Evolutionary conservation across 768 basidiomycete genomes (phyloP).

Genomic region (Mycena rebaudengoi): DNA sequence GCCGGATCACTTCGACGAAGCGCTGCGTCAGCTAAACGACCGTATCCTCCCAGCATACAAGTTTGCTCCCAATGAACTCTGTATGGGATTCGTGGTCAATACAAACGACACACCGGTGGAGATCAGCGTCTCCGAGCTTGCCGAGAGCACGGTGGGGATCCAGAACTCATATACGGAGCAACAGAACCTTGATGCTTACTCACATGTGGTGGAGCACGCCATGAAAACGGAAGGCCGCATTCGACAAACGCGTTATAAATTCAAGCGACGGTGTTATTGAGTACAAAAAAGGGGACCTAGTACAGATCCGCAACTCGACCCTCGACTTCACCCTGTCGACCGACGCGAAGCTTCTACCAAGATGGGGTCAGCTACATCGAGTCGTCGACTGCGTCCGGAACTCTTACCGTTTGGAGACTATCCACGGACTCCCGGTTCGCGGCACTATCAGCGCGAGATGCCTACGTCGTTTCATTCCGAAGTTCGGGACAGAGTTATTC

Average conservation of each 20-base stretch:
- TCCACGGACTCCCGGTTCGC: not conserved
- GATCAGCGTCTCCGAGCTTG: not conserved
- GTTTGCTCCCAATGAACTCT: not conserved
- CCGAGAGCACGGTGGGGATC: not conserved
- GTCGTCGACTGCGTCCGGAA: not conserved
- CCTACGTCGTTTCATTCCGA: not conserved
- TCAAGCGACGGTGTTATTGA: not conserved
- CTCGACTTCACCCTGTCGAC: not conserved
- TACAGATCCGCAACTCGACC: not conserved
- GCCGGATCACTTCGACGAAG: constrained; percentile 35
- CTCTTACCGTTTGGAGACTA: not conserved
- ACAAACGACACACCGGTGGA: not conserved
- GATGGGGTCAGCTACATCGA: not conserved
- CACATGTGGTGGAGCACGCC: no score
- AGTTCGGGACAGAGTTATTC: not conserved
- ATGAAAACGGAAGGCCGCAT: not conserved
- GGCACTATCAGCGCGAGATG: not conserved
- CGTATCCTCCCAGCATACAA: not conserved
- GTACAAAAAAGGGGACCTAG: not conserved
- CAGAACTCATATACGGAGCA: not conserved
- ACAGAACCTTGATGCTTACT: no score
- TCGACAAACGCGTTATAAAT: not conserved
- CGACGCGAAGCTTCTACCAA: no score
- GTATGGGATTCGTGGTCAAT: not conserved
- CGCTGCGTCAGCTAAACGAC: constrained; percentile 2